These are phyloP conservation scores for Tetracladium setigerum DNA, from an alignment of 495 filamentous ascomycete species.

Conservation along the genomic window DNA sequence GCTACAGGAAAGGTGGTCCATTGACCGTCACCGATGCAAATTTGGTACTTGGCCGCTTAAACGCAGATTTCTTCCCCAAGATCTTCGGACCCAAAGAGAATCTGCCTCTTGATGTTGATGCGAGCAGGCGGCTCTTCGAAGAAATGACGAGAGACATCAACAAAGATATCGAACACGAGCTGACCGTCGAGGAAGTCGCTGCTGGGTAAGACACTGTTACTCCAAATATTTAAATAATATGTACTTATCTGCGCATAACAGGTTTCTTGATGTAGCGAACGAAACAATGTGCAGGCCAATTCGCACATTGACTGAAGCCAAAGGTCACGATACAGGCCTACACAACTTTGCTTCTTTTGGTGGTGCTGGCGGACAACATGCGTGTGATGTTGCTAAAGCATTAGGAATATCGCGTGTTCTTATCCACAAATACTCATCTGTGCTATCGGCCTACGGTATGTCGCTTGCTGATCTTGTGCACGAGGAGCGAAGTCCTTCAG, in stretches of 20 bases:
- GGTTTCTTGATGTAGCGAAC: slow-evolving; percentile 48
- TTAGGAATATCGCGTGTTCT: slow-evolving; percentile 86
- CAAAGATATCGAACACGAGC: slow-evolving; percentile 26
- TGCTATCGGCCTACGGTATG: slow-evolving; percentile 96
- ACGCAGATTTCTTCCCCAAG: slow-evolving; percentile 23
- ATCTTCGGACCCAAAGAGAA: slow-evolving; percentile 26
- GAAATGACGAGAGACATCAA: slow-evolving; percentile 33
- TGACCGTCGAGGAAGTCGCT: slow-evolving; percentile 28
- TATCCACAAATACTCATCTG: slow-evolving; percentile 87
- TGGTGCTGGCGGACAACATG: slow-evolving; percentile 48
- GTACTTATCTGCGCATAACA: no score
- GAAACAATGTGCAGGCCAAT: slow-evolving; percentile 49
- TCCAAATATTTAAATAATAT: no score
- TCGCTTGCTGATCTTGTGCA: slow-evolving; percentile 91
- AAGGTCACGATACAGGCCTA: slow-evolving; percentile 40
- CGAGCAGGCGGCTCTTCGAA: slow-evolving; percentile 9
- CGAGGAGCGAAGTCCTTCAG: slow-evolving; percentile 52
- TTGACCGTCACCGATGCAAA: slow-evolving; percentile 36
- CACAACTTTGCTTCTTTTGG: slow-evolving; percentile 47
- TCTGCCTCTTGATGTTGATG: slow-evolving; percentile 19
- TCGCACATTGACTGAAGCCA: slow-evolving; percentile 43
- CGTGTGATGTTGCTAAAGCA: slow-evolving; percentile 71
- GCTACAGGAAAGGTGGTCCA: slow-evolving; percentile 32
- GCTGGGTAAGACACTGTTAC: no score
- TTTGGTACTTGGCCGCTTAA: slow-evolving; percentile 26